Evolutionary conservation across 2,329 filamentous ascomycete species (phyloP).

Genomic region (Verticillium nonalfalfae): DNA sequence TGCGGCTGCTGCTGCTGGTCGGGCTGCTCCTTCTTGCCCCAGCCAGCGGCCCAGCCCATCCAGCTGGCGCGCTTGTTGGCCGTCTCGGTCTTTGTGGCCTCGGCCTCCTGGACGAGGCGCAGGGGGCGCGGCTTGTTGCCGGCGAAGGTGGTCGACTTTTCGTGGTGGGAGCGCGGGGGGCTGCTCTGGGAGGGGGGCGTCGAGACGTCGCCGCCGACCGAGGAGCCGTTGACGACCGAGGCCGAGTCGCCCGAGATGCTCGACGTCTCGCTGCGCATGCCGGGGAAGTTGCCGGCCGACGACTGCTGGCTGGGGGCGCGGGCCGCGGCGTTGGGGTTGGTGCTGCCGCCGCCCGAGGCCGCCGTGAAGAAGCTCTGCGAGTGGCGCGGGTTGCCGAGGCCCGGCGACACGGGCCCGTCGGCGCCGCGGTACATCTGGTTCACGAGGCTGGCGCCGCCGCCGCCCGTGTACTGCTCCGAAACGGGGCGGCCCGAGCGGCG

Average conservation of each 20-base stretch:
- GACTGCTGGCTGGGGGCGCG: constrained; percentile 19
- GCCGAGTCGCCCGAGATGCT: constrained; percentile 61
- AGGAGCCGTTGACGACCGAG: constrained; percentile 40
- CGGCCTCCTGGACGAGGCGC: constrained; percentile 77
- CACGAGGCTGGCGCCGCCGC: constrained; percentile 68
- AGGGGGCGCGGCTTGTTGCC: constrained; percentile 77
- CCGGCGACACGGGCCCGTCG: constrained; percentile 55
- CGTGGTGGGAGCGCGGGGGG: constrained; percentile 41
- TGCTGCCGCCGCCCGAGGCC: constrained; percentile 40
- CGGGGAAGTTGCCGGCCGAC: constrained; percentile 60
- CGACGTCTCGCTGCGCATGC: constrained; percentile 60
- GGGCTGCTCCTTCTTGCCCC: constrained; percentile 42
- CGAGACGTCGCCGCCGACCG: constrained; percentile 40
- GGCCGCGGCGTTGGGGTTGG: constrained; percentile 38
- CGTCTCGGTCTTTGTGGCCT: constrained; percentile 36
- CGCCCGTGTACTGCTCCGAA: constrained; percentile 57
- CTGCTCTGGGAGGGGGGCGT: constrained; percentile 41
- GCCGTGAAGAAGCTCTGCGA: constrained; percentile 58
- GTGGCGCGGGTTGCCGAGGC: constrained; percentile 50
- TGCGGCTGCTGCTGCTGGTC: constrained; percentile 11
- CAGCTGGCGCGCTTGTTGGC: constrained; percentile 57
- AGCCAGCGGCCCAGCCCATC: constrained; percentile 50
- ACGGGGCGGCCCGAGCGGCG: constrained; percentile 47
- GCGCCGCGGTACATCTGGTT: constrained; percentile 85
- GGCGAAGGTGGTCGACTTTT: constrained; percentile 52